Percentiles rank a stretch among this genome's conserved stretches.
phyloP scores from a whole-genome alignment of 148 eudicot species.

The Tetragonia tetragonoides region DNA sequence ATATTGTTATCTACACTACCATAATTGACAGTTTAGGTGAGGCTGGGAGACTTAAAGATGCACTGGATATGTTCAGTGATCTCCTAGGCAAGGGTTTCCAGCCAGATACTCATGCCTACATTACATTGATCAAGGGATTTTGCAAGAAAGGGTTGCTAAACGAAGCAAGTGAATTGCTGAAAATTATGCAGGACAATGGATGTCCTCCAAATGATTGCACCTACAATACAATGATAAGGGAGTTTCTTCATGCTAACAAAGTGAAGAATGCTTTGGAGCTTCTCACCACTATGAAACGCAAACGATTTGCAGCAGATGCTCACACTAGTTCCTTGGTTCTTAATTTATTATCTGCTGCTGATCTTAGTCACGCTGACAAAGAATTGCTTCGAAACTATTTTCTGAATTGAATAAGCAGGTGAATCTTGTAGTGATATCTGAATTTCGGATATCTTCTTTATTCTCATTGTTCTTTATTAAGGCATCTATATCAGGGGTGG shows the following conservation, averaged over 20 bases:
- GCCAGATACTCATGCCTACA: neutral
- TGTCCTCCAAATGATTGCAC: neutral
- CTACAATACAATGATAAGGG: conserved; percentile 14
- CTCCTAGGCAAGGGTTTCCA: neutral
- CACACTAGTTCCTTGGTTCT: conserved; percentile 1
- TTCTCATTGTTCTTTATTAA: too few relatives aligned
- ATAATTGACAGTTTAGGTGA: conserved; percentile 19
- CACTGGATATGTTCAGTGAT: neutral
- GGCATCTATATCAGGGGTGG: too few relatives aligned
- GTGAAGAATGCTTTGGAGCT: conserved; percentile 1
- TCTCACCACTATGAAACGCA: conserved; percentile 10
- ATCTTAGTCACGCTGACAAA: neutral
- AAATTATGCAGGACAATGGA: conserved; percentile 1
- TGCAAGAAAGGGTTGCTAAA: conserved; percentile 16
- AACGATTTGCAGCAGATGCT: conserved; percentile 11
- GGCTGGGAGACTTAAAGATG: conserved; percentile 11
- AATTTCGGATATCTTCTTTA: too few relatives aligned
- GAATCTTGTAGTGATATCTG: too few relatives aligned
- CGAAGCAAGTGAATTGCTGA: neutral
- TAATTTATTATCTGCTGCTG: neutral
- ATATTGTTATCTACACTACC: conserved; percentile 12
- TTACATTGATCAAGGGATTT: conserved; percentile 2
- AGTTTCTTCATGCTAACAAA: neutral
- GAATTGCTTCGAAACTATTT: neutral
- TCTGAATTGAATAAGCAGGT: neutral